Percentiles rank a stretch among this genome's conserved stretches.
phyloP scores from a whole-genome alignment of 2,329 filamentous ascomycete species.

The Penicillium griseofulvum region DNA sequence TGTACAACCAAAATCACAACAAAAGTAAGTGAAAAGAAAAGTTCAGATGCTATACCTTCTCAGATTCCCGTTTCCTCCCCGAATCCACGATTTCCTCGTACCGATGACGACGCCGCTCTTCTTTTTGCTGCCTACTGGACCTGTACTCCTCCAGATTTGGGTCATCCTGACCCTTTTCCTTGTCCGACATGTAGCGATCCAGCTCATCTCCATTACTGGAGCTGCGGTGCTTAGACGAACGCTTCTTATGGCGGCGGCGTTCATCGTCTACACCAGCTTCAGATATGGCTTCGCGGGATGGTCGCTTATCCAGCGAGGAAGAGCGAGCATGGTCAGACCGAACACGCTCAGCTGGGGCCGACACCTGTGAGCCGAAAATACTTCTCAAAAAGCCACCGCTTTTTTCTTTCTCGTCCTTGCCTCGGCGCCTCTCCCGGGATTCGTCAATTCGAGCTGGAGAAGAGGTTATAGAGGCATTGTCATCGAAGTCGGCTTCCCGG shows the following conservation, averaged over 20 bases:
- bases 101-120: constrained; percentile 36
- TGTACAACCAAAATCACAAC: constrained; percentile 28
- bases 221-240: constrained; percentile 38
- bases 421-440: constrained; percentile 30
- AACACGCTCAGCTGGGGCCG: constrained; percentile 26
- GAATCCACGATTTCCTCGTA: constrained; percentile 40
- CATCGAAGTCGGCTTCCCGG: constrained; percentile 30
- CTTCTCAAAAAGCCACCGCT: constrained; percentile 36
- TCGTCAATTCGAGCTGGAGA: constrained; percentile 34
- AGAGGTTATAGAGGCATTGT: constrained; percentile 36
- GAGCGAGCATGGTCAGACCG: constrained; percentile 11
- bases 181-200: constrained; percentile 45
- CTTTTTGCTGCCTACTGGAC: constrained; percentile 34
- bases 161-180: constrained; percentile 46
- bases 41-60: constrained; percentile 42
- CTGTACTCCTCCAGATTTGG: constrained; percentile 33
- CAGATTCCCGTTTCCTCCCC: constrained; percentile 30
- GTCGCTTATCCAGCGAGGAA: constrained; percentile 28
- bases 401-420: constrained; percentile 35
- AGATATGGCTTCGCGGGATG: constrained; percentile 36
- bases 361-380: constrained; percentile 40
- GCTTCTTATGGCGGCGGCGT: constrained; percentile 48
- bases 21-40: constrained; percentile 28
- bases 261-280: constrained; percentile 38
- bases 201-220: constrained; percentile 44